Conservation (phyloP, 805 yeast genomes). For the Candida argentea region DNA sequence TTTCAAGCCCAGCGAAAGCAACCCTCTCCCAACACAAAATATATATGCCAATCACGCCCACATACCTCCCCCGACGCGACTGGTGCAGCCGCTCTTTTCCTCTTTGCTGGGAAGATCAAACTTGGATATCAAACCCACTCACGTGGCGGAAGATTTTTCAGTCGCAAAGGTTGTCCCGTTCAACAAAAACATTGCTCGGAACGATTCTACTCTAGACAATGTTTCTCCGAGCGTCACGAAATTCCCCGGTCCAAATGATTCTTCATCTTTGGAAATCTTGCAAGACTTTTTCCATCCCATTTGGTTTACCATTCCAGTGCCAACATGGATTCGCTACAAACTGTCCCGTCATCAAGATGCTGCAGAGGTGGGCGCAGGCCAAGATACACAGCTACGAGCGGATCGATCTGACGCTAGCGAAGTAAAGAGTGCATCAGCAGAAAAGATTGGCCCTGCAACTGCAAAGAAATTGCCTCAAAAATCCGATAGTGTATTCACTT, state of each 20-base stretch:
- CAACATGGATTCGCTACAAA: slow-evolving; percentile 32
- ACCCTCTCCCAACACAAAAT: slow-evolving; percentile 10
- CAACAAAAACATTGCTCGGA: slow-evolving; percentile 11
- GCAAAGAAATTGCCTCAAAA: slow-evolving; percentile 4
- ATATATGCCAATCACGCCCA: slow-evolving; percentile 13
- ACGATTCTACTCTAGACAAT: slow-evolving; percentile 17
- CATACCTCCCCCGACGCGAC: slow-evolving; percentile 34
- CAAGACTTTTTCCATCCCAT: slow-evolving; percentile 34
- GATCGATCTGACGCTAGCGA: slow-evolving; percentile 3
- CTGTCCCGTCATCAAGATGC: slow-evolving; percentile 1
- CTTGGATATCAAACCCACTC: slow-evolving; percentile 64
- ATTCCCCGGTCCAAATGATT: slow-evolving; percentile 23
- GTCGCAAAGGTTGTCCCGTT: slow-evolving; percentile 59
- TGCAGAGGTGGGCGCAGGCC: slow-evolving; percentile 1
- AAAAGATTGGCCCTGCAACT: slow-evolving; percentile 11
- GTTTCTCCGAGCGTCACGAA: slow-evolving; percentile 21
- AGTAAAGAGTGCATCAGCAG: not conserved
- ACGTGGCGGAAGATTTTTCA: slow-evolving; percentile 57
- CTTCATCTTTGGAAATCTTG: slow-evolving; percentile 24
- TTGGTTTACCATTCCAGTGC: slow-evolving; percentile 34
- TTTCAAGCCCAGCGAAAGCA: slow-evolving; percentile 22
- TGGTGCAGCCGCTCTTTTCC: slow-evolving; percentile 71
- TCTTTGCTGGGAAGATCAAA: slow-evolving; percentile 60
- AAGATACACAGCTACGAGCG: no score
- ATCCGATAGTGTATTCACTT: slow-evolving; percentile 14